A percentile compares a stretch with the other conserved stretches of the same genome.
Conservation (phyloP, 257 asterid genomes). For the Apocynum venetum region DNA sequence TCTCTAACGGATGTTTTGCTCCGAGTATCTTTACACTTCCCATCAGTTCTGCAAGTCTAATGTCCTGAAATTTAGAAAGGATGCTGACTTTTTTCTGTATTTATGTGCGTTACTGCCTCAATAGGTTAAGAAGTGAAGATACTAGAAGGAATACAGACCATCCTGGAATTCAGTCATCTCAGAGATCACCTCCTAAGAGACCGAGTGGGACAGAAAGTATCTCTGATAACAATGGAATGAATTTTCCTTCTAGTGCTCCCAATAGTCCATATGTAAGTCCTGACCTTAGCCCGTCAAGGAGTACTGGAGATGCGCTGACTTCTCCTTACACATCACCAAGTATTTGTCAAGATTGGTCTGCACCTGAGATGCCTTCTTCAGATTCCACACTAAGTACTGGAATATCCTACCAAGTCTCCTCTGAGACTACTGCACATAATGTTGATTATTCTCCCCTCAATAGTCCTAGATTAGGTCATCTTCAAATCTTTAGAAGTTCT, state of each 20-base stretch:
- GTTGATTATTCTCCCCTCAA: conserved; percentile 54
- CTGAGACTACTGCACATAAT: conserved; percentile 31
- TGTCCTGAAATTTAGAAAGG: background rate
- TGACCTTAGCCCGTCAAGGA: conserved; percentile 33
- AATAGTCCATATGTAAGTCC: conserved; percentile 67
- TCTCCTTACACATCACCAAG: conserved; percentile 35
- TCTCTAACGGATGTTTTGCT: background rate
- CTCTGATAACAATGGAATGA: conserved; percentile 18
- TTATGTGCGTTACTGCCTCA: conserved; percentile 16
- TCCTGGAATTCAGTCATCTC: conserved; percentile 24
- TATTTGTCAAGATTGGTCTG: conserved; percentile 66
- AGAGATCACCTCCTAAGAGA: conserved; percentile 29
- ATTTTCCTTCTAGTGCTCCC: conserved; percentile 54
- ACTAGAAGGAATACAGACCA: conserved; percentile 28
- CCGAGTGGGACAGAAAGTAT: conserved; percentile 22
- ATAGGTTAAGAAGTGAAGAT: conserved; percentile 43
- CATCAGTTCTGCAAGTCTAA: background rate
- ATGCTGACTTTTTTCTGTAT: background rate
- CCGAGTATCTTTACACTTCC: background rate
- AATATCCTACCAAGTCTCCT: conserved; percentile 27
- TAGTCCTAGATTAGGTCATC: conserved; percentile 40
- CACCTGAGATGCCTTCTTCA: conserved; percentile 53
- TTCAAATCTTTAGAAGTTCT: conserved; percentile 13
- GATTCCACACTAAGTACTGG: conserved; percentile 30
- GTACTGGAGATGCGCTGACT: conserved; percentile 28